These are phyloP conservation scores for Zychaea mexicana DNA, from an alignment of 371 early-diverging fungal genomes.

Conservation along the genomic window DNA sequence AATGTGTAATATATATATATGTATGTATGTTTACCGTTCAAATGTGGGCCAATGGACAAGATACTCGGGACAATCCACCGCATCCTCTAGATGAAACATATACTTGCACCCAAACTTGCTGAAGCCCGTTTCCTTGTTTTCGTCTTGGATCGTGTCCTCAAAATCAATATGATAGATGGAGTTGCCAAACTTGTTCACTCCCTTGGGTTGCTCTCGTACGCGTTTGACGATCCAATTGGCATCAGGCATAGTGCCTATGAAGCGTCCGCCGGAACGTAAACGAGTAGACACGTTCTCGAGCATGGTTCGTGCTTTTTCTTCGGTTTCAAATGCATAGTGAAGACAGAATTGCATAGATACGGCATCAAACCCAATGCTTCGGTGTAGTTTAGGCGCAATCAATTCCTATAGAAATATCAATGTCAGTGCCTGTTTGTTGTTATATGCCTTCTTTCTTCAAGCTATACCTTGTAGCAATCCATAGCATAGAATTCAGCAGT, in stretches of 20 bases:
- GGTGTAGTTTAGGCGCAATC: conserved; percentile 57
- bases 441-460: background rate
- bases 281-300: conserved; percentile 82
- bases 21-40: conserved; percentile 49
- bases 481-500: conserved; percentile 73
- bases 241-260: conserved; percentile 96
- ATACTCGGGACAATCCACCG: conserved; percentile 98
- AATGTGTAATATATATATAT: too few species aligned
- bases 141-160: conserved; percentile 48
- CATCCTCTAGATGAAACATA: conserved; percentile 94
- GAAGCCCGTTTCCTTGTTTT: conserved; percentile 34
- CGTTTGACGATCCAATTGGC: conserved; percentile 84
- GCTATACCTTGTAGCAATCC: conserved; percentile 82
- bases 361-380: conserved; percentile 73
- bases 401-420: conserved; percentile 36
- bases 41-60: conserved; percentile 87
- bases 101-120: conserved; percentile 86
- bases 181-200: conserved; percentile 75
- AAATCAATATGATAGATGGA: conserved; percentile 83
- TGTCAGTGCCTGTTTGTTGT: background rate
- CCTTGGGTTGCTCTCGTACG: conserved; percentile 29
- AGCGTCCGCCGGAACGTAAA: conserved; percentile 83
- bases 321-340: conserved; percentile 96
- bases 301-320: conserved; percentile 78
- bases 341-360: conserved; percentile 97